Evolutionary conservation across 768 basidiomycete species (phyloP).

Genomic region (Lentinula boryana): DNA sequence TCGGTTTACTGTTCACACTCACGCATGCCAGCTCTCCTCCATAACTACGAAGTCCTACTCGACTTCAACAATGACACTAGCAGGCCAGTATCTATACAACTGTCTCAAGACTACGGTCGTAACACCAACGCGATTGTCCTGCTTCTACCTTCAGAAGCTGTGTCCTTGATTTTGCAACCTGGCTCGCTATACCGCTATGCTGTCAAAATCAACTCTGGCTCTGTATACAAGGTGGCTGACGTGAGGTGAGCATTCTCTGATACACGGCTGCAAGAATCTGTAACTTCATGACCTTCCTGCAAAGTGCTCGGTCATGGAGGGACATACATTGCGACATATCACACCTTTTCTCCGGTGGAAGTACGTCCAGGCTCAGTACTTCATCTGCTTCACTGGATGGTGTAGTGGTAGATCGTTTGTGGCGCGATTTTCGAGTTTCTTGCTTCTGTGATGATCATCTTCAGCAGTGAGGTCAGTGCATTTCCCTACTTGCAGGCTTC

Average conservation of each 20-base stretch:
- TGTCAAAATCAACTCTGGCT: conserved; percentile 46
- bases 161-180: conserved; percentile 65
- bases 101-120: conserved; percentile 58
- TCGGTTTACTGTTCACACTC: conserved; percentile 25
- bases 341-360: conserved; percentile 43
- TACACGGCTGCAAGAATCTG: conserved; percentile 3
- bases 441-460: conserved; percentile 52
- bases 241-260: conserved; percentile 49
- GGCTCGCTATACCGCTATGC: conserved; percentile 66
- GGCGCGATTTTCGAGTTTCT: conserved; percentile 56
- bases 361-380: conserved; percentile 24
- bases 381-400: conserved; percentile 38
- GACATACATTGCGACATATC: conserved; percentile 58
- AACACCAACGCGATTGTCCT: conserved; percentile 47
- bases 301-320: conserved; percentile 61
- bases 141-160: conserved; percentile 54
- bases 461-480: background rate
- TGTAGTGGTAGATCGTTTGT: conserved; percentile 58
- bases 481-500: background rate
- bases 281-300: background rate
- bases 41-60: conserved; percentile 58
- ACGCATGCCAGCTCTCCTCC: conserved; percentile 54
- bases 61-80: conserved; percentile 67
- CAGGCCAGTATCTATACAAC: conserved; percentile 58
- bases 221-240: conserved; percentile 46